A percentile compares a stretch with the other conserved stretches of the same genome.
Conservation (phyloP, 2,329 filamentous ascomycete species). For the Triangularia setosa region DNA sequence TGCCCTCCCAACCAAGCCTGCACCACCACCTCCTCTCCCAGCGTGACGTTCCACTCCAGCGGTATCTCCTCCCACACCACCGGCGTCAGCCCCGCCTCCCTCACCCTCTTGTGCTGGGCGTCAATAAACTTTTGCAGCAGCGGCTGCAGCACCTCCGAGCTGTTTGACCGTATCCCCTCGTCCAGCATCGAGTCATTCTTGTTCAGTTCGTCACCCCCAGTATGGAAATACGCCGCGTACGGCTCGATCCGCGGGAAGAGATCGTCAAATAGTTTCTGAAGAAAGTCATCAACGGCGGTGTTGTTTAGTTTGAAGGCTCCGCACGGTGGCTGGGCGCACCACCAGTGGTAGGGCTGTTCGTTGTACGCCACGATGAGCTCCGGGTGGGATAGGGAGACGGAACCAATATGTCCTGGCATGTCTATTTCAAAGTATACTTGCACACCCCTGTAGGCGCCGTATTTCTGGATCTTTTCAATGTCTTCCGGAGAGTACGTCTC, state of each 20-base stretch:
- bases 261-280: constrained; percentile 70
- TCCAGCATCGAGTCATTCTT: constrained; percentile 70
- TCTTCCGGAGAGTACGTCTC: constrained; percentile 65
- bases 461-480: constrained; percentile 63
- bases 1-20: constrained; percentile 71
- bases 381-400: constrained; percentile 62
- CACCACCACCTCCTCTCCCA: constrained; percentile 68
- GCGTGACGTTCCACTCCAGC: constrained; percentile 69
- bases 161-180: constrained; percentile 64
- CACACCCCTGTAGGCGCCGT: constrained; percentile 65
- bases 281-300: constrained; percentile 63
- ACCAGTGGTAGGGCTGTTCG: constrained; percentile 52
- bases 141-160: constrained; percentile 61
- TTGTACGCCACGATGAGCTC: constrained; percentile 67
- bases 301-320: constrained; percentile 75
- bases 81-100: constrained; percentile 61
- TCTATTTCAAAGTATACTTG: constrained; percentile 74
- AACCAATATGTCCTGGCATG: constrained; percentile 73
- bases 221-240: constrained; percentile 75
- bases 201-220: constrained; percentile 85
- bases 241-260: constrained; percentile 67
- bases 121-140: constrained; percentile 76
- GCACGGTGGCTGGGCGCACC: constrained; percentile 61
- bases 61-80: constrained; percentile 89
- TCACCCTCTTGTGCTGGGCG: constrained; percentile 62